Conservation (phyloP, 805 yeast species). For the Candida ulmi region DNA sequence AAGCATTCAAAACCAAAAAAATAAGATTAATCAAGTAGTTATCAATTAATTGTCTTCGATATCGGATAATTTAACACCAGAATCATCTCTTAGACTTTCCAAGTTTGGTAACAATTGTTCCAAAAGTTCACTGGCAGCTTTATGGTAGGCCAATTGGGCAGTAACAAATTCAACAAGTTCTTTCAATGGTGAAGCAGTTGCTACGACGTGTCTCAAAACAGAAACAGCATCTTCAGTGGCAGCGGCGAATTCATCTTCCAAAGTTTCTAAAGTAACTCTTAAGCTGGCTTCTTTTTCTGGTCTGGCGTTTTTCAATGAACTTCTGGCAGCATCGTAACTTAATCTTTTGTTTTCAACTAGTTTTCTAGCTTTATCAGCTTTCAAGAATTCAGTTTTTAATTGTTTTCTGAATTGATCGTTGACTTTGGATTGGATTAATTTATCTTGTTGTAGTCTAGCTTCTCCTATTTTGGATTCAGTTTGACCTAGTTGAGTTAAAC, state of each 20-base stretch:
- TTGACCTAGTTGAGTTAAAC: conserved; percentile 60
- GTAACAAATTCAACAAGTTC: conserved; percentile 62
- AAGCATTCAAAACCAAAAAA: conserved; percentile 4
- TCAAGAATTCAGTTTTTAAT: conserved; percentile 52
- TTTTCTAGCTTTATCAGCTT: conserved; percentile 63
- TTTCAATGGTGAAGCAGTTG: conserved; percentile 60
- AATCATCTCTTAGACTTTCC: conserved; percentile 54
- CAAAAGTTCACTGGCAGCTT: conserved; percentile 64
- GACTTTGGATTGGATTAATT: conserved; percentile 60
- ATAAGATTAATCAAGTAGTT: conserved; percentile 11
- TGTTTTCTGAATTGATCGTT: conserved; percentile 62
- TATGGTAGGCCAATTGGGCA: conserved; percentile 80
- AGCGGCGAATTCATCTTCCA: conserved; percentile 87
- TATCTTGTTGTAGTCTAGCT: conserved; percentile 79
- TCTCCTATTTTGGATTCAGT: conserved; percentile 74
- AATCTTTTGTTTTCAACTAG: conserved; percentile 74
- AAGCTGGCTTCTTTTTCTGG: conserved; percentile 70
- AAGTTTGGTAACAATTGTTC: conserved; percentile 59
- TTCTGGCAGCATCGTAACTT: conserved; percentile 74
- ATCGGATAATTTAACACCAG: conserved; percentile 23
- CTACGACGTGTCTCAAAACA: conserved; percentile 75
- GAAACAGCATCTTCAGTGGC: conserved; percentile 84
- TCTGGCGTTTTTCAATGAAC: conserved; percentile 39
- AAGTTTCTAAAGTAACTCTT: conserved; percentile 71
- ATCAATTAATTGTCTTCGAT: conserved; percentile 12